A percentile compares a stretch with the other conserved stretches of the same genome.
These are phyloP conservation scores for Amylocystis lapponica DNA, from an alignment of 768 basidiomycete genomes.

Conservation along the genomic window DNA sequence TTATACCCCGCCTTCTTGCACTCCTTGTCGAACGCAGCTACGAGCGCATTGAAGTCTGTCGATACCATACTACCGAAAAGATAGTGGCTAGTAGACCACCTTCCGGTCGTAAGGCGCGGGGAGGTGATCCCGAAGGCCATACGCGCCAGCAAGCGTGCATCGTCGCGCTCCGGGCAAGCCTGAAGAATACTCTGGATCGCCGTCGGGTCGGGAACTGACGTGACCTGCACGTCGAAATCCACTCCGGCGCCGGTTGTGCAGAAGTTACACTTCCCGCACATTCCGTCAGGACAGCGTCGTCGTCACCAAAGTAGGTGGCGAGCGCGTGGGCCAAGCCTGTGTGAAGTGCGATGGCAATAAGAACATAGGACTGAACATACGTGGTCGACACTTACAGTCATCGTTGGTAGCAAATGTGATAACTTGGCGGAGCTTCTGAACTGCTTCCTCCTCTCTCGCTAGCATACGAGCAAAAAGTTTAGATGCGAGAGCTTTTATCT, in stretches of 20 bases:
- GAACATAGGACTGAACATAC: not conserved
- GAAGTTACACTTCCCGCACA: constrained; percentile 40
- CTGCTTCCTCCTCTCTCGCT: constrained; percentile 36
- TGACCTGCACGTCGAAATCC: constrained; percentile 22
- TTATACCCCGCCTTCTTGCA: constrained; percentile 33
- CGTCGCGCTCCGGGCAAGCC: constrained; percentile 41
- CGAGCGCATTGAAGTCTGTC: constrained; percentile 34
- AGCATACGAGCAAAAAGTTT: constrained; percentile 33
- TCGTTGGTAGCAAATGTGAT: constrained; percentile 32
- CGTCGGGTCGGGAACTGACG: constrained; percentile 20
- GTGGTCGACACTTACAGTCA: constrained; percentile 27
- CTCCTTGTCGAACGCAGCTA: constrained; percentile 36
- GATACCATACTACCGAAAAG: constrained; percentile 39
- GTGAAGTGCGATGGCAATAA: not conserved
- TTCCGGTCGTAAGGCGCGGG: constrained; percentile 36
- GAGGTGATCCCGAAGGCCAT: constrained; percentile 46
- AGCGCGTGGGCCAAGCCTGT: constrained; percentile 38
- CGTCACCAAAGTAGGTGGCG: constrained; percentile 40
- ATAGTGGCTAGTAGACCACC: constrained; percentile 36
- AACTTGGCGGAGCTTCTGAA: constrained; percentile 34
- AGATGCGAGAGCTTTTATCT: constrained; percentile 28
- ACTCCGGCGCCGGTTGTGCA: constrained; percentile 32
- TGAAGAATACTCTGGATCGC: constrained; percentile 33
- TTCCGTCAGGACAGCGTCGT: constrained; percentile 33
- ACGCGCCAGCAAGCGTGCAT: constrained; percentile 43